A percentile compares a stretch with the other conserved stretches of the same genome.
phyloP scores from a whole-genome alignment of 2,329 filamentous ascomycete genomes.

The Fusarium nisikadoi region DNA sequence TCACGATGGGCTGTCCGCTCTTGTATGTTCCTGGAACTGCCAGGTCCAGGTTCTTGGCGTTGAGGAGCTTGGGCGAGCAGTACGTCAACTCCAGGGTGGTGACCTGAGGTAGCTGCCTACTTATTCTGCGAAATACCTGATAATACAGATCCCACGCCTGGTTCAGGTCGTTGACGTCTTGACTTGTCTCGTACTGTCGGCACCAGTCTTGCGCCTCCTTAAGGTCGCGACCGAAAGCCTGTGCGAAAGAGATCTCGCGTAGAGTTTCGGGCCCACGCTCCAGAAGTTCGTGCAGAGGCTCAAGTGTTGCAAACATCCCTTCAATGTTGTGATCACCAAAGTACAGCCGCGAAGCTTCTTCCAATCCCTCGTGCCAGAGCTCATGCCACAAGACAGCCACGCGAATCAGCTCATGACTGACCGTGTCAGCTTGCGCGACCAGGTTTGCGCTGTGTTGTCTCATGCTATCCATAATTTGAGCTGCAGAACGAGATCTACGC shows the following conservation, averaged over 20 bases:
- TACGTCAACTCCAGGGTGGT: conserved; percentile 95
- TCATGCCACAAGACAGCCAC: conserved; percentile 99
- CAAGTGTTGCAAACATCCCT: conserved; percentile 93
- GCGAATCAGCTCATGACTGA: conserved; percentile 95
- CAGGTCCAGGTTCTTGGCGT: conserved; percentile 85
- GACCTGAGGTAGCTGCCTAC: conserved; percentile 90
- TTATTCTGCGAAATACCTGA: conserved; percentile 96
- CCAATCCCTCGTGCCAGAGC: conserved; percentile 96
- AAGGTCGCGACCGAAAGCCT: conserved; percentile 95
- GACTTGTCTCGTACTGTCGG: conserved; percentile 86
- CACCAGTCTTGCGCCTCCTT: conserved; percentile 97
- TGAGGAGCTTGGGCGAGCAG: conserved; percentile 92
- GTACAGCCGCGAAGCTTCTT: conserved; percentile 95
- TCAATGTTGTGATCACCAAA: conserved; percentile 98
- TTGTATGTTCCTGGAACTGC: conserved; percentile 96
- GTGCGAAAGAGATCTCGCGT: conserved; percentile 95
- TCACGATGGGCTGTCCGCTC: conserved; percentile 79
- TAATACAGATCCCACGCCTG: conserved; percentile 99
- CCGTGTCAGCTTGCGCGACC: conserved; percentile 93
- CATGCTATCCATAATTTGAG: conserved; percentile 98
- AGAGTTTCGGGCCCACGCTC: conserved; percentile 93
- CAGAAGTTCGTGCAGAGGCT: conserved; percentile 90
- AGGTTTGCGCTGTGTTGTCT: conserved; percentile 91
- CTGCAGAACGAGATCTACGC: conserved; percentile 86
- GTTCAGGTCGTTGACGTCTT: conserved; percentile 93